Evolutionary conservation across 345 rosid genomes (phyloP).

Genomic region (Melastoma malabathricum): DNA sequence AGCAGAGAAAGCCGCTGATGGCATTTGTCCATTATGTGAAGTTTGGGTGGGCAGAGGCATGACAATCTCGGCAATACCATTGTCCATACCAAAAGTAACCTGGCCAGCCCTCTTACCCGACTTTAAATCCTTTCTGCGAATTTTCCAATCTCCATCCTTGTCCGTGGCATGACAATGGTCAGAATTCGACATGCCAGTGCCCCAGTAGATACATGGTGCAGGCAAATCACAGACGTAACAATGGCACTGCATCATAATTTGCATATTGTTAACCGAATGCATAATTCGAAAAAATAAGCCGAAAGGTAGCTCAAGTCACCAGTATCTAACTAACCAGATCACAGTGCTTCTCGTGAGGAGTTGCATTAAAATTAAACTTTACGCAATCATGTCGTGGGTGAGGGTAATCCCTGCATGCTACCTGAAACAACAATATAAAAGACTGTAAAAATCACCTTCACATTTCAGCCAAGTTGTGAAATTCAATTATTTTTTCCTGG

Average conservation of each 20-base stretch:
- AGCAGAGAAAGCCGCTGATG: slow-evolving; percentile 7
- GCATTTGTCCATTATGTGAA: slow-evolving; percentile 7
- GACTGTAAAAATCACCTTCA: no score
- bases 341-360: slow-evolving; percentile 44
- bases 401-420: slow-evolving; percentile 91
- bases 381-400: slow-evolving; percentile 76
- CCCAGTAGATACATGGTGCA: slow-evolving; percentile 77
- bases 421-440: slow-evolving; percentile 20
- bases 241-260: slow-evolving; percentile 48
- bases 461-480: no score
- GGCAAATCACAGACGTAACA: slow-evolving; percentile 73
- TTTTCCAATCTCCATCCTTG: slow-evolving; percentile 49
- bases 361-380: slow-evolving; percentile 42
- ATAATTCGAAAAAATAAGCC: no score
- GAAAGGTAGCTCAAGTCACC: no score
- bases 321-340: slow-evolving; percentile 32
- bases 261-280: neutral
- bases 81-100: neutral
- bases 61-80: neutral
- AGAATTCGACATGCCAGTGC: slow-evolving; percentile 16
- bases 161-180: slow-evolving; percentile 90
- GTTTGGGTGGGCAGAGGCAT: slow-evolving; percentile 1
- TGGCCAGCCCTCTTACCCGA: slow-evolving; percentile 11
- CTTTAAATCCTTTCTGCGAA: slow-evolving; percentile 24
- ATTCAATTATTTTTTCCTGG: no score